phyloP scores from a whole-genome alignment of 164 flowering plant species.

The Liquidambar formosana region DNA sequence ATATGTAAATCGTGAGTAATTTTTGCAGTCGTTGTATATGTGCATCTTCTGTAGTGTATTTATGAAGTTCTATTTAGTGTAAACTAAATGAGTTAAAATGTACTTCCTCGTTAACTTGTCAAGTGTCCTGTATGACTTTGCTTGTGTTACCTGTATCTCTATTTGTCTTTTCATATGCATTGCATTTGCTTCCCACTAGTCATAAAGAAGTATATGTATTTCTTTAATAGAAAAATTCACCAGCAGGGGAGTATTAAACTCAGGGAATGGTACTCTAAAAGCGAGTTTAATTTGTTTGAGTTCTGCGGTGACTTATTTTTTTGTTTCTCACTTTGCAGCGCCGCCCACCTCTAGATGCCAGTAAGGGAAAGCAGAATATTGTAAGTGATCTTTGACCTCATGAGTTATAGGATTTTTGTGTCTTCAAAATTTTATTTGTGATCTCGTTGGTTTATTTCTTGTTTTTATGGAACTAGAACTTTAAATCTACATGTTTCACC shows the following conservation, averaged over 20 bases:
- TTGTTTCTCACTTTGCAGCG: slow-evolving; percentile 52
- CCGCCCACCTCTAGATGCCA: slow-evolving; percentile 62
- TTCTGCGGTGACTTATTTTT: slow-evolving; percentile 11
- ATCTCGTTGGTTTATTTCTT: neutral
- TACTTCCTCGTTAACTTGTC: neutral
- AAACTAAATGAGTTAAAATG: neutral
- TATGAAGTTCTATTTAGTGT: neutral
- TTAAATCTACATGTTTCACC: neutral
- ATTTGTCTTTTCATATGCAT: no score
- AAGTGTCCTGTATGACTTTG: neutral
- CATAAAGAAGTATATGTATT: no score
- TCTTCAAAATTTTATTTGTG: neutral
- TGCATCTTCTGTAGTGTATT: neutral
- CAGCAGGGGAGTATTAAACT: neutral
- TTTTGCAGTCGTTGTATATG: neutral
- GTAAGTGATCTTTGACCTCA: slow-evolving; percentile 44
- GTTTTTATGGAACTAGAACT: neutral
- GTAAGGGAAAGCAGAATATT: slow-evolving; percentile 53
- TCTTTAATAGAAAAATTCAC: no score
- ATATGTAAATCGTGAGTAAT: neutral
- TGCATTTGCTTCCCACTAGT: no score
- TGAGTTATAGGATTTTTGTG: neutral
- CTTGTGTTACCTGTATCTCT: neutral
- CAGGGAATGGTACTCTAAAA: neutral
- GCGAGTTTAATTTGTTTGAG: neutral